A percentile compares a stretch with the other conserved stretches of the same genome.
Evolutionary conservation across 169 alveolate genomes (phyloP).

Genomic region (Perkinsus chesapeaki): DNA sequence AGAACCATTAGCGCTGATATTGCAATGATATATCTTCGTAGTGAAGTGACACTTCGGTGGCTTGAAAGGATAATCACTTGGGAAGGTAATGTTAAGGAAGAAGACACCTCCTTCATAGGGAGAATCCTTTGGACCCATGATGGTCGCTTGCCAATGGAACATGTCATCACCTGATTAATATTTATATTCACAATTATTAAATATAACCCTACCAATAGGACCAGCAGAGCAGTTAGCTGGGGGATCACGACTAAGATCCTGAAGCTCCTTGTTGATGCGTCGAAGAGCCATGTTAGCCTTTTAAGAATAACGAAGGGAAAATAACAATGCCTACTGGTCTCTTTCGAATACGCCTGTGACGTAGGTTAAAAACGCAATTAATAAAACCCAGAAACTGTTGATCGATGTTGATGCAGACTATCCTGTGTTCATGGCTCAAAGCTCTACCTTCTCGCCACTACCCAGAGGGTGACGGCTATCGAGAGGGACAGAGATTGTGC

Average conservation of each 20-base stretch:
- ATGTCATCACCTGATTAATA: constrained; percentile 78
- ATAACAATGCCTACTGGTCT: neutral
- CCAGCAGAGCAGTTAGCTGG: constrained; percentile 99
- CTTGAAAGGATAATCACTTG: constrained; percentile 98
- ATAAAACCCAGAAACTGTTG: neutral
- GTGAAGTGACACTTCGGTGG: constrained; percentile 98
- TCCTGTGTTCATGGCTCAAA: no score
- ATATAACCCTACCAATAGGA: constrained; percentile 49
- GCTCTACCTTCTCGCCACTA: no score
- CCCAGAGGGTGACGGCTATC: no score
- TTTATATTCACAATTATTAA: neutral
- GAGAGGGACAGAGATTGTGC: neutral
- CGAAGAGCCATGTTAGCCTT: constrained; percentile 70
- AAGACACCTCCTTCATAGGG: constrained; percentile 97
- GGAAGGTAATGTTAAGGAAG: constrained; percentile 94
- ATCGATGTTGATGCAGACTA: neutral
- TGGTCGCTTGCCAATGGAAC: constrained; percentile 99
- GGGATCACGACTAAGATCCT: constrained; percentile 94
- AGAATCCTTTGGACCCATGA: constrained; percentile 96
- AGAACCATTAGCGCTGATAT: constrained; percentile 92
- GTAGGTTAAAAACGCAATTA: no score
- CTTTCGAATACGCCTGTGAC: neutral
- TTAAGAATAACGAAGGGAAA: neutral
- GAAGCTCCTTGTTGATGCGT: constrained; percentile 87
- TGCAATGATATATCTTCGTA: constrained; percentile 96